Percentiles rank a stretch among this genome's conserved stretches.
Conservation (phyloP, 2,329 filamentous ascomycete genomes). For the Ophiostoma himal-ulmi region DNA sequence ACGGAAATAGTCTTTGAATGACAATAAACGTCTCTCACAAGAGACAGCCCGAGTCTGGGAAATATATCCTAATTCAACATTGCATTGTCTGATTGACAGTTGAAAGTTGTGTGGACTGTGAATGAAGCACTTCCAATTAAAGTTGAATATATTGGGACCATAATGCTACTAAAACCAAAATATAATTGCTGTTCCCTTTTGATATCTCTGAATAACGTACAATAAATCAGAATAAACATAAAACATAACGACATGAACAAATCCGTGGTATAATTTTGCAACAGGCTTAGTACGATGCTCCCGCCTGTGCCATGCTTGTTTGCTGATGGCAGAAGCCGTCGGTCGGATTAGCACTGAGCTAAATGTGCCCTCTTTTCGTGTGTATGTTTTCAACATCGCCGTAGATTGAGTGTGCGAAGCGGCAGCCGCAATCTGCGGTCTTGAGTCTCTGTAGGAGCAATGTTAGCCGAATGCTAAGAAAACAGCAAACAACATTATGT, state of each 20-base stretch:
- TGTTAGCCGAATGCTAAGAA: neutral
- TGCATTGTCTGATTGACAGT: neutral
- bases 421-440: neutral
- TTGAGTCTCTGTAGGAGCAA: neutral
- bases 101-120: too few relatives aligned
- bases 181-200: slow-evolving; percentile 11
- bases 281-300: neutral
- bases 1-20: slow-evolving; percentile 8
- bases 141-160: neutral
- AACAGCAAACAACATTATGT: too few relatives aligned
- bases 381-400: neutral
- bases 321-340: neutral
- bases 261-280: neutral
- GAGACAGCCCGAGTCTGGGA: neutral
- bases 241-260: neutral
- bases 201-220: slow-evolving; percentile 14
- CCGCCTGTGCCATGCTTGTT: neutral
- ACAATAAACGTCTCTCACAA: neutral
- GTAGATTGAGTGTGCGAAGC: neutral
- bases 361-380: neutral
- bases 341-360: neutral
- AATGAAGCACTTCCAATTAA: neutral
- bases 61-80: slow-evolving; percentile 10
- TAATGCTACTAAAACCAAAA: neutral
- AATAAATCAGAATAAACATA: neutral